Conservation (phyloP, 164 flowering plant species). For the Stephania japonica region DNA sequence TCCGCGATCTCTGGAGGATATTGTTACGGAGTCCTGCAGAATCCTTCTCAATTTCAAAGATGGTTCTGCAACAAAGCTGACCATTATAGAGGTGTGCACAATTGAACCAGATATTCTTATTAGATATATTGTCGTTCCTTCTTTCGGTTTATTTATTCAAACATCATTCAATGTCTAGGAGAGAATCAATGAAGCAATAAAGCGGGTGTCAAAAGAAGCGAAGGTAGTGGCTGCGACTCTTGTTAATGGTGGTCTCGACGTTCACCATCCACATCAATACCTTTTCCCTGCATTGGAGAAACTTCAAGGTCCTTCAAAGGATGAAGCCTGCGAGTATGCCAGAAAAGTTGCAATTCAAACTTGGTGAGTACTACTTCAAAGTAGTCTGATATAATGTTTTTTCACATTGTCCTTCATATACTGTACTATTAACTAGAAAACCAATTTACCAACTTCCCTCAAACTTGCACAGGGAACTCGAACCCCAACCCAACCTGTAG, state of each 20-base stretch:
- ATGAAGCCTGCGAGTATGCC: slow-evolving; percentile 14
- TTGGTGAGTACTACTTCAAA: no score
- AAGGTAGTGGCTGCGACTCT: slow-evolving; percentile 77
- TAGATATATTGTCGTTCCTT: background rate
- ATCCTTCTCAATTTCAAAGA: slow-evolving; percentile 62
- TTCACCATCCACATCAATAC: slow-evolving; percentile 78
- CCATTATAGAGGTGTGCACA: slow-evolving; percentile 60
- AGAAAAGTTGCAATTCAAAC: no score
- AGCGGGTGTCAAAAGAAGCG: slow-evolving; percentile 64
- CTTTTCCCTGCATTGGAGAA: slow-evolving; percentile 85
- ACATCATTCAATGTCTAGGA: slow-evolving; percentile 42
- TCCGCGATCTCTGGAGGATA: slow-evolving; percentile 77
- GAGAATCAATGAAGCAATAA: slow-evolving; percentile 75
- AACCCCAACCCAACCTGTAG: no score
- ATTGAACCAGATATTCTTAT: background rate
- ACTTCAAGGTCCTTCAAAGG: slow-evolving; percentile 75
- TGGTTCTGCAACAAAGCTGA: slow-evolving; percentile 60
- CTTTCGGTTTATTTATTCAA: background rate
- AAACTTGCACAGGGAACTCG: no score
- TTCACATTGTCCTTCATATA: slow-evolving; percentile 5
- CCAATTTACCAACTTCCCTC: no score
- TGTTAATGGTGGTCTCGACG: slow-evolving; percentile 63
- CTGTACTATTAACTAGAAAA: slow-evolving; percentile 7
- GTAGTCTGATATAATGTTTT: background rate
- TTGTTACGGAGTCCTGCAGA: slow-evolving; percentile 68